These are phyloP conservation scores for Rhodotorula taiwanensis DNA, from an alignment of 768 basidiomycete species.

Conservation along the genomic window DNA sequence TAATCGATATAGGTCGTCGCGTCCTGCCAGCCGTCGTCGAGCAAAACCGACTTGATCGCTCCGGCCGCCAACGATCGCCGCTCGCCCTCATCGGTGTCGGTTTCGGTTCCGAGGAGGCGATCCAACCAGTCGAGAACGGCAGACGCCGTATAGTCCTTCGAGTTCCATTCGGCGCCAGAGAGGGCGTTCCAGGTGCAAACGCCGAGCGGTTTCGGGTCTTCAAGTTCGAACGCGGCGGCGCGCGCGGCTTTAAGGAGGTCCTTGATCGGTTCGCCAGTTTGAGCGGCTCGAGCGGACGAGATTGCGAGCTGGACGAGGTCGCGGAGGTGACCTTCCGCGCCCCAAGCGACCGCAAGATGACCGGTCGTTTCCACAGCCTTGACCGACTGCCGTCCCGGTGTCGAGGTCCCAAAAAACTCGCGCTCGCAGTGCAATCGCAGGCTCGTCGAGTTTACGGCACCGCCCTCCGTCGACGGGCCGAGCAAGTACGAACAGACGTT, in stretches of 20 bases:
- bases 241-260: too few relatives aligned
- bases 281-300: slow-evolving; percentile 1
- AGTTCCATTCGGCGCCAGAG: not conserved
- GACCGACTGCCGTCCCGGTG: not conserved
- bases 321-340: not conserved
- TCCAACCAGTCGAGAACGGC: slow-evolving; percentile 24
- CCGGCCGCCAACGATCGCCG: not conserved
- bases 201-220: not conserved
- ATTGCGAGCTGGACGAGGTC: slow-evolving; percentile 9
- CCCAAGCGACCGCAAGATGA: slow-evolving; percentile 7
- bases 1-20: not conserved
- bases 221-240: not conserved
- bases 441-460: not conserved
- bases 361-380: not conserved
- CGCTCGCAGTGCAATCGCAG: slow-evolving; percentile 13
- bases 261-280: not conserved
- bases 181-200: slow-evolving; percentile 41
- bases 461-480: too few relatives aligned
- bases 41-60: slow-evolving; percentile 24
- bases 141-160: slow-evolving; percentile 23
- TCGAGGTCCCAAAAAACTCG: too few relatives aligned
- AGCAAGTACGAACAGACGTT: not conserved
- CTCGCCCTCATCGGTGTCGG: not conserved
- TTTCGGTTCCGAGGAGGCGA: not conserved
- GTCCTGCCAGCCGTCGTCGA: slow-evolving; percentile 41